These are phyloP conservation scores for Botryobasidium botryosum DNA, from an alignment of 768 basidiomycete genomes.

Conservation along the genomic window DNA sequence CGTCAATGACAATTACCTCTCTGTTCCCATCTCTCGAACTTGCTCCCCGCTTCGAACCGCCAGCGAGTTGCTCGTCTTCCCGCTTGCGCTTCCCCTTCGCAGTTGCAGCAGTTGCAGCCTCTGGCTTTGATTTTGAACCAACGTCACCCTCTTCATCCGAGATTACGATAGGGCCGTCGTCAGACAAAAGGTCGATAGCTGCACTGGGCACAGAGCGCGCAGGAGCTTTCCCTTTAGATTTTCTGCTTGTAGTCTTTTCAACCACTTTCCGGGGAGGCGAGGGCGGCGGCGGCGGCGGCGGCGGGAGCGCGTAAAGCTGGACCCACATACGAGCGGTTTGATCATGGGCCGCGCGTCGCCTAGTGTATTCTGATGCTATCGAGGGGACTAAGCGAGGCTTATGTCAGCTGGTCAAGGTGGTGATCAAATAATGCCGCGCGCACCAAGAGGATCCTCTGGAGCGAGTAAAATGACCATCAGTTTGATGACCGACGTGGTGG, in stretches of 20 bases:
- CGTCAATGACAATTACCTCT: too few species aligned
- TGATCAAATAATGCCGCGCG: slow-evolving; percentile 10
- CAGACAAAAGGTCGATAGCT: not conserved
- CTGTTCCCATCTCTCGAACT: too few species aligned
- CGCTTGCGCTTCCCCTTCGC: too few species aligned
- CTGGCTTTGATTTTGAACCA: too few species aligned
- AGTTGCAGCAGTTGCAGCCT: too few species aligned
- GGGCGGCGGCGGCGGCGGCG: slow-evolving; percentile 13
- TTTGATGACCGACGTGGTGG: not conserved
- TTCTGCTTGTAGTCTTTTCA: not conserved
- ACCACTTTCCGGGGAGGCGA: not conserved
- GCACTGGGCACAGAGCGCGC: not conserved
- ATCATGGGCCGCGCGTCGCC: slow-evolving; percentile 56
- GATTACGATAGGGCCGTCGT: not conserved
- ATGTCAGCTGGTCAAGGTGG: not conserved
- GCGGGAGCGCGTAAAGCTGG: slow-evolving; percentile 43
- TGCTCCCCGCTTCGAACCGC: too few species aligned
- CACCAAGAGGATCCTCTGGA: slow-evolving; percentile 56
- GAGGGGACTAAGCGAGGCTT: slow-evolving; percentile 33
- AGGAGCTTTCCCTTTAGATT: not conserved
- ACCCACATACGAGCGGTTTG: slow-evolving; percentile 67
- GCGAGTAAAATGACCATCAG: not conserved
- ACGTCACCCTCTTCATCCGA: too few species aligned
- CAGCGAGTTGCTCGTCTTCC: too few species aligned
- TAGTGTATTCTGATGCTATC: slow-evolving; percentile 52